These are phyloP conservation scores for Luzula sylvatica DNA, from an alignment of 176 grass and related monocot genomes.

Conservation along the genomic window DNA sequence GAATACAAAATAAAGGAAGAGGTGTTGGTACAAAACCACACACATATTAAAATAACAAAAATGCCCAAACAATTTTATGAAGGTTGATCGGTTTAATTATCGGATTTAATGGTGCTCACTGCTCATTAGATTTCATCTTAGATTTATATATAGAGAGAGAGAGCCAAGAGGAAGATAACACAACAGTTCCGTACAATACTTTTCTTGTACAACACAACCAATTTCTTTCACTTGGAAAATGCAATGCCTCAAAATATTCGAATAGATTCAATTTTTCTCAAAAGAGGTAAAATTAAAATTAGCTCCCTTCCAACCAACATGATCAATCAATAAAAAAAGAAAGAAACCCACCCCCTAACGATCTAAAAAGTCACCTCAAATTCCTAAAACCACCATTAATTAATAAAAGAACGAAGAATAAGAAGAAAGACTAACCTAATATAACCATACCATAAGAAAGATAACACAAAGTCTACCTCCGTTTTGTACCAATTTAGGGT, in stretches of 20 bases:
- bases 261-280: slow-evolving; percentile 3
- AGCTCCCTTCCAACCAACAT: slow-evolving; percentile 20
- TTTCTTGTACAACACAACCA: not conserved
- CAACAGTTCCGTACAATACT: slow-evolving; percentile 9
- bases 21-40: slow-evolving; percentile 7
- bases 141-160: not conserved
- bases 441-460: slow-evolving; percentile 9
- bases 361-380: slow-evolving; percentile 12
- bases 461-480: slow-evolving; percentile 14
- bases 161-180: slow-evolving; percentile 1
- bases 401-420: not conserved
- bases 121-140: not conserved
- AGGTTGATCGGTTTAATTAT: slow-evolving; percentile 3
- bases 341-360: slow-evolving; percentile 3
- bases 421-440: slow-evolving; percentile 4
- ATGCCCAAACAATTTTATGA: slow-evolving; percentile 9
- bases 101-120: slow-evolving; percentile 2
- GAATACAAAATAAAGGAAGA: not conserved
- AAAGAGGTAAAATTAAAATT: not conserved
- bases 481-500: slow-evolving; percentile 22
- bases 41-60: slow-evolving; percentile 1
- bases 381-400: slow-evolving; percentile 6
- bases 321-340: slow-evolving; percentile 11
- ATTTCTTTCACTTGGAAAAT: not conserved
- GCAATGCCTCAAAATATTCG: not conserved